Conservation (phyloP, 257 asterid genomes). For the Nicotiana benthamiana region DNA sequence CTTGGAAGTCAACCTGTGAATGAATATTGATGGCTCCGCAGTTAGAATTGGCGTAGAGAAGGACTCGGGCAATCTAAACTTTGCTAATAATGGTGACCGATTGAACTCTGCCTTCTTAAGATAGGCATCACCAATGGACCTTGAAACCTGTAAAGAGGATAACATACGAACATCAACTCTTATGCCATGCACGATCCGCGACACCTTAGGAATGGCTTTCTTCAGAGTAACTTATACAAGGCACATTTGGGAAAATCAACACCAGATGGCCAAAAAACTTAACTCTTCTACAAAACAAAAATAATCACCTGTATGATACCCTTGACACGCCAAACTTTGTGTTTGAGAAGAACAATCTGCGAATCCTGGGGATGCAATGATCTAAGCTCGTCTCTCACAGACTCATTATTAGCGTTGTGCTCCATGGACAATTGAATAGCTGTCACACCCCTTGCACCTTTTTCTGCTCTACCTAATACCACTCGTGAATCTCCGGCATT, state of each 20-base stretch:
- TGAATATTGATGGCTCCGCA: constrained; percentile 71
- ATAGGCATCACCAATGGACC: constrained; percentile 94
- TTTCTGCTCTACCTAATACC: constrained; percentile 67
- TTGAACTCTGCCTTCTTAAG: constrained; percentile 84
- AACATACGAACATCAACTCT: background rate
- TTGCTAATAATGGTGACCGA: constrained; percentile 60
- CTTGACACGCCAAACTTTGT: constrained; percentile 94
- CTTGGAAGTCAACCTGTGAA: constrained; percentile 48
- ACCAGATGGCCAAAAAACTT: background rate
- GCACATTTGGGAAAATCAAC: background rate
- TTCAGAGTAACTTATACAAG: background rate
- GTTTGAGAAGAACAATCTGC: constrained; percentile 71
- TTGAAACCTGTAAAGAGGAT: constrained; percentile 49
- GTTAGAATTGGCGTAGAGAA: constrained; percentile 63
- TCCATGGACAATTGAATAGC: constrained; percentile 72
- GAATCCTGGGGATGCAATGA: constrained; percentile 76
- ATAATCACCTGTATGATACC: constrained; percentile 81
- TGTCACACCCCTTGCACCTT: constrained; percentile 39
- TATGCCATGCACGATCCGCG: background rate
- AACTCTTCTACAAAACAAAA: too few relatives aligned
- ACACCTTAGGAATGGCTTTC: background rate
- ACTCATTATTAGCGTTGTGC: constrained; percentile 68
- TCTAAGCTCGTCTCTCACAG: constrained; percentile 74
- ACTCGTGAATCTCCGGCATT: constrained; percentile 93
- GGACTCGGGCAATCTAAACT: constrained; percentile 56